Evolutionary conservation across 2,329 filamentous ascomycete genomes (phyloP), one percentile per base, ranked within the genome.

Genomic region (Coniosporium tulheliwenetii): DNA sequence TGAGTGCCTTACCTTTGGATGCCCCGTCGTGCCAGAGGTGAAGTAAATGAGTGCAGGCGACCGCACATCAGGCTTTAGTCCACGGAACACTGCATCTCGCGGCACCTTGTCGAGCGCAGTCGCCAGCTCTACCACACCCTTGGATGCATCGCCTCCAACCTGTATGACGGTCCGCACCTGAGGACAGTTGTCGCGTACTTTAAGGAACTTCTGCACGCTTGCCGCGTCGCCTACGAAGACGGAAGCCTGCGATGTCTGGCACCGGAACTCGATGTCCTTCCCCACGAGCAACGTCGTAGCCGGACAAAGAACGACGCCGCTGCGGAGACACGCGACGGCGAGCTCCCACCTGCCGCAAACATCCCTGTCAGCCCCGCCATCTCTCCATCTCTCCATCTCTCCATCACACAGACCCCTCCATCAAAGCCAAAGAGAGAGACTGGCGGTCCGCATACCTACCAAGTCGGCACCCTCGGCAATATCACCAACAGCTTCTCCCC

Each of bases 201-300:
- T 48, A 10, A 56, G 47, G 29, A 61, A 52, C 43, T 62, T 62
- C 29, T 47, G 47, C 2, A 62, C 54, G 14, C 52, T 52, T 1
- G 52, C 49, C 10, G 44, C 43, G 39, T 63, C 59, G n/a, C 60
- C 61, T 10, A 64, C 48, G 43, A 63, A 63, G 3, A 57, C 50
- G 8, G 54, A 54, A 9, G 61, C 61, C 2, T 50, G 49, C 2
- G 53, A 58, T 40, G 52, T 43, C 15, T 54, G 49, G 8, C 55
- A 50, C 14, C 60, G 53, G 42, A 58, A 62, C 39, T 61, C 52
- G 39, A 63, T 62, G 43, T 64, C 61, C 39, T 60, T 59, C 29
- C 52, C 58, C 3, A 59, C 56, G 1, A 61, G 50, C 15, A 63
- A 45, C 5, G 56, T 59, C 10, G 60, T 63, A 26, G 56, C 58